Conservation (phyloP, 805 yeast genomes). For the Blastobotrys americana region DNA sequence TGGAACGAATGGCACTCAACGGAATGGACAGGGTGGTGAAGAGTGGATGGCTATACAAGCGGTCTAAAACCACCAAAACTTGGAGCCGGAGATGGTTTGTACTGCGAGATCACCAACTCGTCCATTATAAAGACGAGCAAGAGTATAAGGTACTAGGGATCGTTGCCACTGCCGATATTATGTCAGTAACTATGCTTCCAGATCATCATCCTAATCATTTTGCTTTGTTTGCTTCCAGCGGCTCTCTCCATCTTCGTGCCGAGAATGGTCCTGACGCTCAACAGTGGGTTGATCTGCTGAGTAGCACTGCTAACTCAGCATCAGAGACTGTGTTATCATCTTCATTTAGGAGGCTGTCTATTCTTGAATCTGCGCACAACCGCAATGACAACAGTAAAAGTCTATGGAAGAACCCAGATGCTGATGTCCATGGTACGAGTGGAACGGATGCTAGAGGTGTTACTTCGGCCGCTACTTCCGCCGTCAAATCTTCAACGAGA, state of each 20-base stretch:
- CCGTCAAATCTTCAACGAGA: background rate
- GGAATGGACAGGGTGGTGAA: conserved; percentile 12
- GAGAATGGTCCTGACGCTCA: conserved; percentile 23
- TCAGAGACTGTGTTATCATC: conserved; percentile 16
- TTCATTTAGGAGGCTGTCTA: conserved; percentile 12
- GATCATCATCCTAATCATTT: conserved; percentile 23
- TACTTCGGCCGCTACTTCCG: background rate
- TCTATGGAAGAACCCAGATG: background rate
- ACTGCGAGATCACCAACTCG: conserved; percentile 26
- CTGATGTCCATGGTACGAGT: background rate
- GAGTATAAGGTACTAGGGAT: conserved; percentile 30
- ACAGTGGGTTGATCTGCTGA: conserved; percentile 27
- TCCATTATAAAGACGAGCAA: conserved; percentile 31
- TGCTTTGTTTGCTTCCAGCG: conserved; percentile 28
- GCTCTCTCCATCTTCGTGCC: conserved; percentile 27
- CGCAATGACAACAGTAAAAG: conserved; percentile 1
- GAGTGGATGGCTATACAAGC: conserved; percentile 29
- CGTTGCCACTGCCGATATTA: conserved; percentile 27
- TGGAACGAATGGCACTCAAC: background rate
- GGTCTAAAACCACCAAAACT: conserved; percentile 18
- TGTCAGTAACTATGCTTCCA: conserved; percentile 27
- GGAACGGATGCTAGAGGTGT: background rate
- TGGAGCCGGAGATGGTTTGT: conserved; percentile 34
- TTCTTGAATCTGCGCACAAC: conserved; percentile 1
- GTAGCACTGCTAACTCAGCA: conserved; percentile 19